Base-by-base conservation (phyloP, 2,329 filamentous ascomycete species). In the Exophiala phaeomuriformis region DNA sequence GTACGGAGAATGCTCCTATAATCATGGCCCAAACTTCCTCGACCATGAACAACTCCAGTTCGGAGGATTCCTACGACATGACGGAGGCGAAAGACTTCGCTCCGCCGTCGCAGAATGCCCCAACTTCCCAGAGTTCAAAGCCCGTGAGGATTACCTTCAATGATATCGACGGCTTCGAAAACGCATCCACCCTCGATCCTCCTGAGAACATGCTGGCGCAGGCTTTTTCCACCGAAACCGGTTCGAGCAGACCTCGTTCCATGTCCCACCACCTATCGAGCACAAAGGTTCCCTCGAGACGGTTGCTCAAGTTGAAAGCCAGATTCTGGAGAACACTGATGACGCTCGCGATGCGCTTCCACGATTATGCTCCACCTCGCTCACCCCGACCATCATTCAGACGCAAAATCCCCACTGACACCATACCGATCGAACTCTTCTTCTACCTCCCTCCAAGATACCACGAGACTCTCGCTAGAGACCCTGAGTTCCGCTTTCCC, bases 281-380 rank as follows among this genome's bases (percentile, higher is more conserved):
- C 31, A 56, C 49, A 28, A 46, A 62, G 12, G 50, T 62, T 5
- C 62, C 61, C 9, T 62, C 62, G 35, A 76, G 83, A 69, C 80
- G 78, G 74, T 76, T 81, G 64, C 76, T 88, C 7, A 77, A 78
- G 51, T 61, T 83, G 49, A 78, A 85, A 66, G 84, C 85, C 44
- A 70, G 75, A 30, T 77, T 83, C 66, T 86, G 83, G 83, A 77
- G 85, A 49, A 75, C 78, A 52, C 72, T 87, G 40, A 86, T 86
- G 78, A 75, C 75, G 53, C 76, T 86, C 52, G 84, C 83, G 64
- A 86, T 87, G 83, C 73, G 78, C 55, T 71, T 88, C 37, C 84
- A 88, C 65, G 78, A 76, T 51, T 69, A 83, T 55, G 78, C 83
- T 1, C 70, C 75, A 40, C 82, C 83, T 4, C 74, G 77, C 47